Percentiles rank a stretch among this genome's conserved stretches.
phyloP scores from a whole-genome alignment of 176 grass and related monocot genomes.

The Paspalum notatum region DNA sequence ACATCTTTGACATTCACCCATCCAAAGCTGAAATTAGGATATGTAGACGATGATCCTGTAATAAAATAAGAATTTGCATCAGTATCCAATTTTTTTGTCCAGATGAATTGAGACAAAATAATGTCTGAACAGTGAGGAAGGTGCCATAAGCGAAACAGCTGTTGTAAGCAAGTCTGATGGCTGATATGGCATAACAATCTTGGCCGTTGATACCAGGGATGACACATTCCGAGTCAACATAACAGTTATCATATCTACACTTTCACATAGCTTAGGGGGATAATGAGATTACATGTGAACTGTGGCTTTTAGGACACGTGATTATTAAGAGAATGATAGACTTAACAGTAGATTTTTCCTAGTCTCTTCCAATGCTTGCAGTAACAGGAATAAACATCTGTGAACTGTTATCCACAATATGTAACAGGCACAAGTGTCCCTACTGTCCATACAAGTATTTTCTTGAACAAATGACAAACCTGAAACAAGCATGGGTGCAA shows the following conservation, averaged over 20 bases:
- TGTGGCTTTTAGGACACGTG: slow-evolving; percentile 13
- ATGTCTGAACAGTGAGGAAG: neutral
- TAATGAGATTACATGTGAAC: neutral
- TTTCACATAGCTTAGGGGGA: neutral
- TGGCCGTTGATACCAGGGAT: neutral
- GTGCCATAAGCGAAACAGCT: neutral
- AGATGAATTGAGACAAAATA: neutral
- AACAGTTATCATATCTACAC: neutral
- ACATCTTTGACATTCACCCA: slow-evolving; percentile 68
- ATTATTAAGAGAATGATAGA: slow-evolving; percentile 10
- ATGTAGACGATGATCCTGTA: slow-evolving; percentile 56
- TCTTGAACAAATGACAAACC: neutral
- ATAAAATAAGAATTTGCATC: slow-evolving; percentile 11
- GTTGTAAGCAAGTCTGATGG: neutral
- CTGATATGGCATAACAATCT: neutral
- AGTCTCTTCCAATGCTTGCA: neutral
- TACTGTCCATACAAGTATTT: neutral
- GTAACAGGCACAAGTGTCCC: neutral
- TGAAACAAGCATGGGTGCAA: neutral
- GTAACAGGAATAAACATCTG: slow-evolving; percentile 1
- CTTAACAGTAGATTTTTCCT: neutral
- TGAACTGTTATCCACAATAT: neutral
- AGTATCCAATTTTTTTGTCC: neutral
- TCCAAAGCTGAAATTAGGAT: slow-evolving; percentile 42
- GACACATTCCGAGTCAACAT: slow-evolving; percentile 17